Evolutionary conservation across 192 early-diverging fungal genomes (phyloP).

Genomic region (Backusella westeae): DNA sequence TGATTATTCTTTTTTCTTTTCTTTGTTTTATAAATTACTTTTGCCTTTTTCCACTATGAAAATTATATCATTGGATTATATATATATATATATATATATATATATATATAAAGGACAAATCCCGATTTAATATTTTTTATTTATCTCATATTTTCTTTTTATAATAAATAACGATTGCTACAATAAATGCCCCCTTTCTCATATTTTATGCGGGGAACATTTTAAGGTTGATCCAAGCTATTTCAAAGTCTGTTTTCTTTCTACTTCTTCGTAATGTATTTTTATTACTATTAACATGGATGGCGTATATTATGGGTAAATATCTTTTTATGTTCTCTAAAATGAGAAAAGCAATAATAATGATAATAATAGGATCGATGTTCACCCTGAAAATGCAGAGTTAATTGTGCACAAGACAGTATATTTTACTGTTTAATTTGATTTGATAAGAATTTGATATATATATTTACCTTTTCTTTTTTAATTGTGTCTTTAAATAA

Average conservation of each 20-base stretch:
- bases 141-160: not conserved
- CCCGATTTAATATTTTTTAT: not conserved
- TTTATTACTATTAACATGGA: not conserved
- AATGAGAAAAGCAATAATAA: not conserved
- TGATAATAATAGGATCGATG: not conserved
- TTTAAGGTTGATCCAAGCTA: conserved; percentile 3
- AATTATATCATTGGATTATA: not conserved
- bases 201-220: conserved; percentile 1
- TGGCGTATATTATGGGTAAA: not conserved
- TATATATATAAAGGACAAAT: not conserved
- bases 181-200: not conserved
- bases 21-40: not conserved
- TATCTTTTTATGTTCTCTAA: not conserved
- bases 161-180: not conserved
- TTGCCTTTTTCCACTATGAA: not conserved
- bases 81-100: not conserved
- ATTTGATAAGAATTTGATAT: not conserved
- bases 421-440: not conserved
- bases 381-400: conserved; percentile 1
- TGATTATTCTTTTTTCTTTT: not conserved
- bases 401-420: not conserved
- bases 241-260: not conserved
- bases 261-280: not conserved
- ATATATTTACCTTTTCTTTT: not conserved
- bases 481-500: not conserved